Conservation (phyloP, 495 filamentous ascomycete species). For the Aspergillus sclerotioniger region DNA sequence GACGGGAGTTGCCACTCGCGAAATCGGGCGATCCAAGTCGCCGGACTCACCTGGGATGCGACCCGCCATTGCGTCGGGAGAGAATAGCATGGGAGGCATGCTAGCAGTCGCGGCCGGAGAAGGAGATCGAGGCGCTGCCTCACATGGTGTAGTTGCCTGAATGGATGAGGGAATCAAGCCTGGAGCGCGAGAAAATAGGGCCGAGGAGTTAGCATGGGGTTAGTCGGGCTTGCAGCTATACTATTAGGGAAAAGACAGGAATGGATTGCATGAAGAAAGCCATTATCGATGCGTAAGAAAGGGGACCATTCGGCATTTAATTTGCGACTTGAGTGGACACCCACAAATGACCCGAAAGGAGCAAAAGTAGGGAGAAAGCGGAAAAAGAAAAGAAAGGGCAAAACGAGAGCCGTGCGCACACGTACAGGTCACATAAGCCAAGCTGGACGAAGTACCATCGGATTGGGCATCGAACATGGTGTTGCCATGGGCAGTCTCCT, state of each 20-base stretch:
- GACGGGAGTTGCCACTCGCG: conserved; percentile 27
- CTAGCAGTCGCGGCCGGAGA: conserved; percentile 26
- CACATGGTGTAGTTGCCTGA: conserved; percentile 31
- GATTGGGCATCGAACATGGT: conserved; percentile 43
- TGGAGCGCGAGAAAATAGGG: conserved; percentile 17
- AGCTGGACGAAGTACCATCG: conserved; percentile 31
- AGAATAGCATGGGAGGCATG: conserved; percentile 20
- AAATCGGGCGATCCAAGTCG: conserved; percentile 39
- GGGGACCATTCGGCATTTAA: conserved; percentile 5
- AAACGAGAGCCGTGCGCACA: conserved; percentile 4
- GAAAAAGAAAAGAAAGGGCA: conserved; percentile 10
- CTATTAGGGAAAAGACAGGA: conserved; percentile 5
- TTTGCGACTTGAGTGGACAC: not conserved
- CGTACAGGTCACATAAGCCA: conserved; percentile 41
- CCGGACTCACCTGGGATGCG: conserved; percentile 40
- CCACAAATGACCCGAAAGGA: conserved; percentile 3
- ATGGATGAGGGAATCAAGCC: conserved; percentile 28
- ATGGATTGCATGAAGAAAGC: not conserved
- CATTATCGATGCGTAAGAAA: conserved; percentile 9
- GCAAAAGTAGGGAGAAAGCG: conserved; percentile 10
- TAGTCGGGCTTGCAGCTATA: conserved; percentile 7
- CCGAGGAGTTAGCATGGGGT: conserved; percentile 6
- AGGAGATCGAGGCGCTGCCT: conserved; percentile 31
- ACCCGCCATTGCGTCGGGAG: conserved; percentile 14
- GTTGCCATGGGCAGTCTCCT: conserved; percentile 29